Base-by-base conservation (phyloP, 148 eudicot genomes). In the Cornus kousa region DNA sequence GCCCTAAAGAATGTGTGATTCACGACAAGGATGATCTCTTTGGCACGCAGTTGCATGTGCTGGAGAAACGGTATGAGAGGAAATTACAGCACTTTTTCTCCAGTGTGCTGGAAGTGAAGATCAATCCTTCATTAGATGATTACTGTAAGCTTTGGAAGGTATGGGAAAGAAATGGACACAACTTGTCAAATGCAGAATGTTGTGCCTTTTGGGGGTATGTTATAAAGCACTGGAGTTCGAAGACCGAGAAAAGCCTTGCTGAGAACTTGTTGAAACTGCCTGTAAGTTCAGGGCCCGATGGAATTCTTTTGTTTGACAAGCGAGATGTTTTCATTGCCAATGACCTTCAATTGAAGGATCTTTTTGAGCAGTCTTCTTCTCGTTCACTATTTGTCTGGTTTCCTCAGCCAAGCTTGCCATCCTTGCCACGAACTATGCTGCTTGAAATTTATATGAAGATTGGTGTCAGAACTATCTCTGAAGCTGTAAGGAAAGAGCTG, bases 61-160 rank as follows among this genome's bases (percentile, higher is more conserved):
- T 92, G 74, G 89, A 89, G 71, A 83, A 83, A 19, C 37, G 71
- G 20, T 92, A 90, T 65, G 84, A 82, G 35, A 10, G 66, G 24
- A 55, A 85, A 5, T 14, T 87, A 24, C 83, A 89, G 0, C 9
- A 17, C 53, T 89, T 90, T 79, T 88, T 92, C 80, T 78, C 86
- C 3, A 77, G 55, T 32, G 82, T 76, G 62, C 87, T 87, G 4
- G 76, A 72, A 5, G 97, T 92, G 60, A 88, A 80, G 76, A 59
- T 20, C 7, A 60, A 73, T 67, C 93, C 94, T 22, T 89, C 90
- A 2, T 62, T 87, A 24, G 86, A 83, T 7, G 88, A 91, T 77
- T 91, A 88, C 73, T 77, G 86, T 81, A 74, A 72, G 77, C 91
- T 92, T 33, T 92, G 97, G 97, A 91, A 79, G 78, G 71, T 78